Evolutionary conservation across 768 basidiomycete genomes (phyloP).

Genomic region (Lanmaoa rubissima): DNA sequence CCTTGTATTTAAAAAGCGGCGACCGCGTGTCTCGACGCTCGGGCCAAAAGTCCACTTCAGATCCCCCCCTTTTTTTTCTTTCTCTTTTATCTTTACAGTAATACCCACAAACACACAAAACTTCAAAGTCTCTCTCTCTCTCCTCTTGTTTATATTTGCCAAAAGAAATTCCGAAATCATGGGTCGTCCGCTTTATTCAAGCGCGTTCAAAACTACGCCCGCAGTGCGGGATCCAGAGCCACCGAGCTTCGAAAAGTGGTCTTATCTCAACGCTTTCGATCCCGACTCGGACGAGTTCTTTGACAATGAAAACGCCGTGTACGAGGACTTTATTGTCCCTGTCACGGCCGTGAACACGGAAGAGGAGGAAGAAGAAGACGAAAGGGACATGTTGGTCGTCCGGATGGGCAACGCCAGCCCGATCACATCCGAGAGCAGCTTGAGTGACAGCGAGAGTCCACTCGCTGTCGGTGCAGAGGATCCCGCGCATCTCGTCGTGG

Average conservation of each 20-base stretch:
- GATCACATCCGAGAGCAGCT: slow-evolving; percentile 40
- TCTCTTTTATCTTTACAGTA: background rate
- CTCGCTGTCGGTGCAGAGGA: slow-evolving; percentile 46
- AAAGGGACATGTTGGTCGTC: slow-evolving; percentile 32
- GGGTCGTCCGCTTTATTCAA: slow-evolving; percentile 63
- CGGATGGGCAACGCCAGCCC: slow-evolving; percentile 36
- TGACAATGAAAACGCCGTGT: slow-evolving; percentile 50
- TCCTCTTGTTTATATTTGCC: slow-evolving; percentile 32
- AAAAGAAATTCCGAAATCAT: slow-evolving; percentile 28
- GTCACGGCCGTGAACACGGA: slow-evolving; percentile 13
- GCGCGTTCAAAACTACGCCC: slow-evolving; percentile 37
- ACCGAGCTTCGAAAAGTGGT: slow-evolving; percentile 55
- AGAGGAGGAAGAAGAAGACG: slow-evolving; percentile 22
- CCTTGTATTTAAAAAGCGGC: slow-evolving; percentile 17
- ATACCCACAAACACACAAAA: slow-evolving; percentile 11
- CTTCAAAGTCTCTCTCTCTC: background rate
- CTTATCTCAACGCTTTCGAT: slow-evolving; percentile 65
- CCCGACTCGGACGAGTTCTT: slow-evolving; percentile 83
- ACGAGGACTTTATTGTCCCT: slow-evolving; percentile 63
- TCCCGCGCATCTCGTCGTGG: slow-evolving; percentile 38
- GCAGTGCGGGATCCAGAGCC: slow-evolving; percentile 46
- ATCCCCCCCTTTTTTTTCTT: background rate
- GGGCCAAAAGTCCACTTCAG: background rate
- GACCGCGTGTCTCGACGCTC: background rate
- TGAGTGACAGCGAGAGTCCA: slow-evolving; percentile 49